Conservation (phyloP, 176 grass and related monocot species). For the Oropetium thomaeum region DNA sequence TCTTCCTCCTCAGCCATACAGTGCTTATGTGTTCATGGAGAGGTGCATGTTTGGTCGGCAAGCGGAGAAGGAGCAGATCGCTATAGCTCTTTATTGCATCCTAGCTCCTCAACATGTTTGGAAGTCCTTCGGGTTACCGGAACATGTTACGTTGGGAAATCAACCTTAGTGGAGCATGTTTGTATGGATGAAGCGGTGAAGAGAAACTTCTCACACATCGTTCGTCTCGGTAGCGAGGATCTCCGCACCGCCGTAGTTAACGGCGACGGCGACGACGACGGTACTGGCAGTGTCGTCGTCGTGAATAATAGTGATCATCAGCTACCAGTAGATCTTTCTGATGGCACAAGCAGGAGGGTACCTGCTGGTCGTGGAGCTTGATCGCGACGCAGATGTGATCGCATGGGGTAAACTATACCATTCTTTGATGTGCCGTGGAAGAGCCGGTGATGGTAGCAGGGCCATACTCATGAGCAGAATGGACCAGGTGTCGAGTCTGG, state of each 20-base stretch:
- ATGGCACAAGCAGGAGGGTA: no score
- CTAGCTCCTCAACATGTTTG: not conserved
- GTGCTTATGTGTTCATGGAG: conserved; percentile 15
- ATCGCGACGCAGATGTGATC: no score
- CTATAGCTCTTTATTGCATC: not conserved
- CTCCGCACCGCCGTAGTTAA: no score
- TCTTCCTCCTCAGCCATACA: not conserved
- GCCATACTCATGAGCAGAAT: not conserved
- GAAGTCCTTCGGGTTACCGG: not conserved
- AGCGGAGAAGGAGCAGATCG: not conserved
- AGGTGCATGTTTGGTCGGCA: conserved; percentile 26
- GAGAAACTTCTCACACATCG: no score
- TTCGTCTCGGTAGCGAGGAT: no score
- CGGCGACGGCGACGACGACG: no score
- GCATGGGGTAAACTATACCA: not conserved
- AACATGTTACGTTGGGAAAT: not conserved
- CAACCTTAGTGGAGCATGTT: conserved; percentile 13
- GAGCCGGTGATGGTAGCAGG: not conserved
- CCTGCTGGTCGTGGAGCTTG: no score
- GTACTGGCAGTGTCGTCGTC: no score
- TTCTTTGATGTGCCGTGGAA: not conserved
- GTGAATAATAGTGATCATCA: no score
- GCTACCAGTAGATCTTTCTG: no score
- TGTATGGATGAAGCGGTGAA: not conserved
- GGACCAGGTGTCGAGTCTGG: not conserved